Base-by-base conservation (phyloP, 2,329 filamentous ascomycete genomes). In the Aulographum hederae region DNA sequence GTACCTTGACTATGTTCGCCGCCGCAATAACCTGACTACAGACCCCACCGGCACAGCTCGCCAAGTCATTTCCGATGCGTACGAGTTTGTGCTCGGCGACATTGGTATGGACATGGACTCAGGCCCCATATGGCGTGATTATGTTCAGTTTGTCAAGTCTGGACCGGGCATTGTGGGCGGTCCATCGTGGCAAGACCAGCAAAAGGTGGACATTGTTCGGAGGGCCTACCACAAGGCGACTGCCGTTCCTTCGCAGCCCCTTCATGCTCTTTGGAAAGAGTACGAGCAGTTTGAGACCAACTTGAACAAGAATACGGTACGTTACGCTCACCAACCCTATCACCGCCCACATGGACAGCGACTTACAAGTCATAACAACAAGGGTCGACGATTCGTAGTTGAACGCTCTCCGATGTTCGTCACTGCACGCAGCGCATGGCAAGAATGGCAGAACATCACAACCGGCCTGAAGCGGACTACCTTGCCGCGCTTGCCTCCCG, bases 281-380 rank as follows among this genome's bases (percentile, higher is more conserved):
- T 98, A 98, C 47, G 85, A 95, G 50, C 75, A 80, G 42, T 98
- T 98, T 47, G 89, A 98, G 56, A 84, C 89, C 69, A 72, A 76
- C 4, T 56, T 94, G 36, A 94, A 94, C 60, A 95, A 93, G 54
- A 70, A 82, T 41, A 91, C 84, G 26, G 80, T 85, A 64, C 48
- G 68, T 57, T 4, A 18, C 16, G 8, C 18, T 30, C 26, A 16
- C 11, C 17, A 37, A 16, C 28, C 25, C 11, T 28, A 8, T 28
- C 27, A 13, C n/a, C 37, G 27, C 33, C 25, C 33, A 41, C 38
- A 41, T 32, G 40, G 11, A 12, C 11, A 8, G 14, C 26, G 21
- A 25, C 21, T n/a, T n/a, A n/a, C n/a, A n/a, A n/a, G n/a, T n/a
- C n/a, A n/a, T n/a, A n/a, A n/a, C 11, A 18, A n/a, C 3, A 38